These are phyloP conservation scores for Chionographis japonica DNA, from an alignment of 106 monocot species.

Conservation along the genomic window DNA sequence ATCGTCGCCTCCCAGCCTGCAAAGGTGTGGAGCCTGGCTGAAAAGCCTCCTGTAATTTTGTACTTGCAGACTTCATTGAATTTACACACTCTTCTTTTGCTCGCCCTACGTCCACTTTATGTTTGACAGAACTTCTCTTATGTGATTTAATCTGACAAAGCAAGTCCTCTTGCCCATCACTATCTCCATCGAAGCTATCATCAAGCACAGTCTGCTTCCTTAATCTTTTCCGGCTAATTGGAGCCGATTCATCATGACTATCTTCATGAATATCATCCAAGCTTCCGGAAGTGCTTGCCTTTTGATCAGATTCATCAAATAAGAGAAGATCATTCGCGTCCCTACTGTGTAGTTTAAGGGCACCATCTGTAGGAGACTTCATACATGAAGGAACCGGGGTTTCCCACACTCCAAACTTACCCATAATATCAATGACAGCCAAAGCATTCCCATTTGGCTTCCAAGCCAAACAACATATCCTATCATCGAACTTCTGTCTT, in stretches of 20 bases:
- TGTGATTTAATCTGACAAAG: conserved; percentile 61
- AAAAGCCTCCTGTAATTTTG: conserved; percentile 75
- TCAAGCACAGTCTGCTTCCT: conserved; percentile 32
- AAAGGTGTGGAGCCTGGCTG: conserved; percentile 85
- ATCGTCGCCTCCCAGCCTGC: conserved; percentile 64
- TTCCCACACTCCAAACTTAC: conserved; percentile 89
- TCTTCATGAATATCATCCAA: conserved; percentile 62
- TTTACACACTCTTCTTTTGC: conserved; percentile 23
- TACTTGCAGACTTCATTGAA: conserved; percentile 15
- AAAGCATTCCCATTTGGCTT: conserved; percentile 79
- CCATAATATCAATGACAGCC: conserved; percentile 77
- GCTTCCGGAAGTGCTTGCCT: conserved; percentile 41
- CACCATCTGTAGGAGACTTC: conserved; percentile 86
- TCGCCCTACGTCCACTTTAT: conserved; percentile 18
- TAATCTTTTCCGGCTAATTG: conserved; percentile 51
- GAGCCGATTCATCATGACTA: conserved; percentile 41
- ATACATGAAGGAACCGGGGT: conserved; percentile 64
- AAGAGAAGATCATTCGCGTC: conserved; percentile 33
- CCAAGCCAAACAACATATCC: conserved; percentile 77
- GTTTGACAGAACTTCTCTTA: conserved; percentile 34
- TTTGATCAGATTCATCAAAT: conserved; percentile 61
- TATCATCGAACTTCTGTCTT: conserved; percentile 80
- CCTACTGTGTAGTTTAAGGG: conserved; percentile 25
- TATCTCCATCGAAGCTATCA: conserved; percentile 53
- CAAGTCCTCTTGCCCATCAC: conserved; percentile 61